phyloP scores from a whole-genome alignment of 2,329 filamentous ascomycete species.

The Rosellinia necatrix region DNA sequence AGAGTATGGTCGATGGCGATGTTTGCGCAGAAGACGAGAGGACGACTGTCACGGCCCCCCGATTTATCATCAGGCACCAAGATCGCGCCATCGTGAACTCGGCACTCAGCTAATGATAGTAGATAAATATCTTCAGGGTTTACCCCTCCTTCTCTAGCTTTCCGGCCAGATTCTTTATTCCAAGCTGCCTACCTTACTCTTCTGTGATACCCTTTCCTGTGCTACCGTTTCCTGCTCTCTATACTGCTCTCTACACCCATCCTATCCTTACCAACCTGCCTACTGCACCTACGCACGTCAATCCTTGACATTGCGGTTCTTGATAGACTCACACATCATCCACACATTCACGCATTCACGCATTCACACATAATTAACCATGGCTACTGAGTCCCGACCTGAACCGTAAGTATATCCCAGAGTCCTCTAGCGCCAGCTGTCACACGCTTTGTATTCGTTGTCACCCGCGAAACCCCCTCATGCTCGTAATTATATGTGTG shows the following conservation, averaged over 20 bases:
- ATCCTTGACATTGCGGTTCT: neutral
- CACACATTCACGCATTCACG: slow-evolving; percentile 24
- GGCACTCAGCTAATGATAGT: slow-evolving; percentile 19
- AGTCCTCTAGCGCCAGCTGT: neutral
- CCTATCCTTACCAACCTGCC: neutral
- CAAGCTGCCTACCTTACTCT: slow-evolving; percentile 7
- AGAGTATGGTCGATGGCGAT: neutral
- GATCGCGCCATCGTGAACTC: slow-evolving; percentile 30
- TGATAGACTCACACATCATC: neutral
- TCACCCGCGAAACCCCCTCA: neutral
- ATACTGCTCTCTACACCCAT: neutral
- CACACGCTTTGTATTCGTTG: neutral
- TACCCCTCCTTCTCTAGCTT: slow-evolving; percentile 22
- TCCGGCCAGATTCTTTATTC: neutral
- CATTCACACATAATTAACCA: too few species aligned
- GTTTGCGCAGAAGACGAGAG: neutral
- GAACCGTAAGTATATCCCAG: slow-evolving; percentile 35
- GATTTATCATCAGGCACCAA: slow-evolving; percentile 21
- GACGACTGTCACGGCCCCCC: slow-evolving; percentile 3
- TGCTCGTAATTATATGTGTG: neutral
- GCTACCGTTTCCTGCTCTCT: neutral
- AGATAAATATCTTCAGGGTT: slow-evolving; percentile 18
- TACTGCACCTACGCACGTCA: neutral
- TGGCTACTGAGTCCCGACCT: slow-evolving; percentile 37
- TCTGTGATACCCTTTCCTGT: slow-evolving; percentile 23